A percentile compares a stretch with the other conserved stretches of the same genome.
Evolutionary conservation across 305 asterid species (phyloP).

Genomic region (Fraxinus floribunda): DNA sequence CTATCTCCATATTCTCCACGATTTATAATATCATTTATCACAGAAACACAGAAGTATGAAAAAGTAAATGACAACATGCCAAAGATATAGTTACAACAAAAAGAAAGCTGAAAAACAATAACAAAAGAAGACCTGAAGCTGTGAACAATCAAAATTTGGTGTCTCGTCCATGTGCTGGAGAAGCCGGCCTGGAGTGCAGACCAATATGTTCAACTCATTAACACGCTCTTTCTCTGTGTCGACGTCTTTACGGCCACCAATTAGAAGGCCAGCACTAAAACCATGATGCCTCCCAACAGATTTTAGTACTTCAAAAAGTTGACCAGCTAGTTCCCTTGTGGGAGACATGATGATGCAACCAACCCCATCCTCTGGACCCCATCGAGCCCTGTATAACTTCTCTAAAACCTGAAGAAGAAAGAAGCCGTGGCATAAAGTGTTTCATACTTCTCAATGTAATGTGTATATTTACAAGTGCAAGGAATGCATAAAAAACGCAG

Average conservation of each 20-base stretch:
- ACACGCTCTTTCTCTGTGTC: slow-evolving; percentile 84
- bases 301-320: slow-evolving; percentile 73
- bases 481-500: background rate
- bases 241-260: slow-evolving; percentile 93
- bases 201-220: slow-evolving; percentile 74
- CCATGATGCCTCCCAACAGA: slow-evolving; percentile 83
- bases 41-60: background rate
- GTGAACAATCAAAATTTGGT: slow-evolving; percentile 87
- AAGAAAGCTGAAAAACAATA: slow-evolving; percentile 3
- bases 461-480: background rate
- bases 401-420: slow-evolving; percentile 61
- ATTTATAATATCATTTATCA: background rate
- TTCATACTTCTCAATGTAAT: background rate
- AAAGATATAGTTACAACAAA: background rate
- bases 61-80: background rate
- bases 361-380: slow-evolving; percentile 98
- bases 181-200: slow-evolving; percentile 96
- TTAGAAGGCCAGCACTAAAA: slow-evolving; percentile 95
- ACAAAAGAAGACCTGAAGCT: slow-evolving; percentile 73
- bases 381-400: slow-evolving; percentile 71
- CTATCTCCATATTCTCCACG: background rate
- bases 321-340: slow-evolving; percentile 89
- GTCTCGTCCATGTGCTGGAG: slow-evolving; percentile 99
- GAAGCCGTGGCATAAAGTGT: background rate
- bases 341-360: slow-evolving; percentile 95